These are phyloP conservation scores for Dendrocalamus latiflorus DNA, from an alignment of 202 grass and related monocot species.

Conservation along the genomic window DNA sequence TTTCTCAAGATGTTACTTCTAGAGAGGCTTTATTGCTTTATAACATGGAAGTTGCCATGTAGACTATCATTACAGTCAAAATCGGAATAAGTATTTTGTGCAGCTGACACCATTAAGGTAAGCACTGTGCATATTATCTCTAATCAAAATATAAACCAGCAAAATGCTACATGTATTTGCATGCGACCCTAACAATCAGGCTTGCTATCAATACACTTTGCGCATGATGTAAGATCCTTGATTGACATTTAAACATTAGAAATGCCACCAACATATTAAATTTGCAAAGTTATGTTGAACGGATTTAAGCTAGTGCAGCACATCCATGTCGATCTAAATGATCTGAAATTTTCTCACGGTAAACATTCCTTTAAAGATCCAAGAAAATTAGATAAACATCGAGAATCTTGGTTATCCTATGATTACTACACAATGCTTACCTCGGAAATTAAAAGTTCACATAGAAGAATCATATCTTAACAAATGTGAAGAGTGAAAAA, in stretches of 20 bases:
- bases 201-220: neutral
- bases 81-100: neutral
- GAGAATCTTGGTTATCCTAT: neutral
- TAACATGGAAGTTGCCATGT: neutral
- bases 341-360: neutral
- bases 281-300: neutral
- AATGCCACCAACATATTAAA: neutral
- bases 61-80: neutral
- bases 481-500: neutral
- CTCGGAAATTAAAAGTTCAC: neutral
- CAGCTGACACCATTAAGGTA: neutral
- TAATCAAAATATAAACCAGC: neutral
- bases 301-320: neutral
- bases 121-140: neutral
- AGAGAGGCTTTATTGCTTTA: neutral
- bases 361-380: neutral
- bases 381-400: neutral
- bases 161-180: neutral
- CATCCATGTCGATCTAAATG: neutral
- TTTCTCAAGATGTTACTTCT: conserved; percentile 4
- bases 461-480: neutral
- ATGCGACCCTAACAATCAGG: neutral
- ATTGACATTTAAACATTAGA: neutral
- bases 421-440: neutral
- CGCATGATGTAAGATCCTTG: neutral